Evolutionary conservation across 139 green algal genomes (phyloP), one percentile per base, ranked within the genome.

Genomic region (Coccomyxa sp.): DNA sequence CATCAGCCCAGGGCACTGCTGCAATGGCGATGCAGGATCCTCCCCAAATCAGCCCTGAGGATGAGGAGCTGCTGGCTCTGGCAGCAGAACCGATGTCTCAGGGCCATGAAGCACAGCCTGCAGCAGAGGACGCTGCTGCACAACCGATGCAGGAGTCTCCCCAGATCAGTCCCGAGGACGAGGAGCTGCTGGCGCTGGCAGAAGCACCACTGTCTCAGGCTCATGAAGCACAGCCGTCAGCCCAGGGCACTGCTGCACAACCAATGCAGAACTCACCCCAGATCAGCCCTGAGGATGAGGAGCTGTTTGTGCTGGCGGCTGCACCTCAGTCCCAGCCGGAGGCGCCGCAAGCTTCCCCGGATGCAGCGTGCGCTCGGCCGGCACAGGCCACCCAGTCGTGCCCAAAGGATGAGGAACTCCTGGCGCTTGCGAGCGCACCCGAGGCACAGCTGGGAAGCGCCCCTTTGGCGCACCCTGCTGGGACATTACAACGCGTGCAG

Each of bases 11-110:
- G 18, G 9, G 10, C 1, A 9, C 1, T 71, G 18, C 63, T 28
- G 63, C 63, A 71, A 3, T 14, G 63, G 4, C 18, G 10, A 1
- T 28, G 63, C 63, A 11, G 63, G 18, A 1, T 25, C 4, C 18
- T 25, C 9, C 1, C 25, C 18, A 17, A 63, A 15, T 12, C 68
- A 1, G 23, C 25, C 75, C 21, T 14, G 28, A 23, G 15, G 82
- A 88, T n/a, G 85, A 87, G 51, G 57, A 87, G 81, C 77, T 88
- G 82, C 82, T 88, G 38, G 51, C 63, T 17, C 21, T 88, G 76
- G 83, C 84, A 67, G 31, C 31, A 17, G 16, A 17, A 31, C 13
- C 15, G 0, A 9, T 13, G n/a, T 21, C 4, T 71, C 18, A 71
- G 63, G 18, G 1, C 18, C 21, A 28, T 1, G 21, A 25, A 71